phyloP scores from a whole-genome alignment of 1,139 yeast species.

The Kodamaea ohmeri region DNA sequence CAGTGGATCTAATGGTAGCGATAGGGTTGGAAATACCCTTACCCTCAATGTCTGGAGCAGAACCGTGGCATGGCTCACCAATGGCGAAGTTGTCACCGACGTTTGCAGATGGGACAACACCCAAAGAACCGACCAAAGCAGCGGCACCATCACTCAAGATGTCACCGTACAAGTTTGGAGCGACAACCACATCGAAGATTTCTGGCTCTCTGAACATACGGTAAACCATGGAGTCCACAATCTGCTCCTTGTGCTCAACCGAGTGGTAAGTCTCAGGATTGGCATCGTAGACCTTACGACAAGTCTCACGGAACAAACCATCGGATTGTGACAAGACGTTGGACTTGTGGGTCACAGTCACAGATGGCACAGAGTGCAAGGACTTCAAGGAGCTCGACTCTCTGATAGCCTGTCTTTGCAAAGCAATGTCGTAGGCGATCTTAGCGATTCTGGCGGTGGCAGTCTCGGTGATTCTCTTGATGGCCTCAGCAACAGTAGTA shows the following conservation, averaged over 20 bases:
- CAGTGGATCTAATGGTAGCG: slow-evolving; percentile 96
- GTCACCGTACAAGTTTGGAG: slow-evolving; percentile 97
- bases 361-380: slow-evolving; percentile 57
- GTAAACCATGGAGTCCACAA: slow-evolving; percentile 98
- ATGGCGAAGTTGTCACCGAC: slow-evolving; percentile 95
- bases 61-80: slow-evolving; percentile 99
- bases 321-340: slow-evolving; percentile 90
- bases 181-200: slow-evolving; percentile 94
- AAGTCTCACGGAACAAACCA: slow-evolving; percentile 93
- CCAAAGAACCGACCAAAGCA: slow-evolving; percentile 95
- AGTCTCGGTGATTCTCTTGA: slow-evolving; percentile 86
- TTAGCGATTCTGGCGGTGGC: slow-evolving; percentile 86
- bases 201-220: slow-evolving; percentile 98
- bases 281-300: slow-evolving; percentile 71
- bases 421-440: slow-evolving; percentile 89
- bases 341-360: slow-evolving; percentile 95
- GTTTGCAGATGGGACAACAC: slow-evolving; percentile 97
- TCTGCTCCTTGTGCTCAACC: slow-evolving; percentile 83
- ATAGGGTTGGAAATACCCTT: slow-evolving; percentile 92
- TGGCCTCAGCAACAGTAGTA: slow-evolving; percentile 91
- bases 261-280: slow-evolving; percentile 55
- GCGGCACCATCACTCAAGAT: slow-evolving; percentile 98
- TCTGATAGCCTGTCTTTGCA: slow-evolving; percentile 82
- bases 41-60: slow-evolving; percentile 98
- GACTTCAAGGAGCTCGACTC: slow-evolving; percentile 46